Evolutionary conservation across 495 filamentous ascomycete species (phyloP).

Genomic region (Penicillium cinerascens): DNA sequence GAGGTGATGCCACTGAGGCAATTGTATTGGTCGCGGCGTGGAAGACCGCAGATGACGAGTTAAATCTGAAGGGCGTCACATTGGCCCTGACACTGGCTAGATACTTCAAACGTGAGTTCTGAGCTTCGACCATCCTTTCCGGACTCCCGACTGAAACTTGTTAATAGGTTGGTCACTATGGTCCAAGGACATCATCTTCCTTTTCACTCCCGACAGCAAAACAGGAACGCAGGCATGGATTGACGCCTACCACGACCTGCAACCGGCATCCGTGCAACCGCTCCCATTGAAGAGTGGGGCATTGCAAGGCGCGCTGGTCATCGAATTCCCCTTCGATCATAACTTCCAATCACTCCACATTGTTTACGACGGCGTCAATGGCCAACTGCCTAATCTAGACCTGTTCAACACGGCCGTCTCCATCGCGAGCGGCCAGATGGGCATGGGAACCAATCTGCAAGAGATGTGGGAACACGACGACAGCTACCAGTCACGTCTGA

Average conservation of each 20-base stretch:
- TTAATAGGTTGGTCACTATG: constrained; percentile 83
- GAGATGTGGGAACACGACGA: constrained; percentile 83
- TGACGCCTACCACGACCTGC: constrained; percentile 91
- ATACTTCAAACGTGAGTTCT: constrained; percentile 77
- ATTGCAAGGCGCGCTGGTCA: constrained; percentile 84
- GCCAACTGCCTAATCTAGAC: constrained; percentile 91
- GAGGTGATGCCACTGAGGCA: constrained; percentile 97
- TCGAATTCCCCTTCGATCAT: constrained; percentile 87
- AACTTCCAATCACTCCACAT: constrained; percentile 85
- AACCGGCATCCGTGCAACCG: constrained; percentile 65
- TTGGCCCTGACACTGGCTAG: constrained; percentile 81
- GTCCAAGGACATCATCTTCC: constrained; percentile 97
- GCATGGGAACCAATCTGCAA: constrained; percentile 75
- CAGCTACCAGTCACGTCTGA: constrained; percentile 74
- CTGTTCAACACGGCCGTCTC: constrained; percentile 90
- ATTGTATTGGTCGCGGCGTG: constrained; percentile 88
- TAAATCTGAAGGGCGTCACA: constrained; percentile 84
- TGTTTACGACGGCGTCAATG: constrained; percentile 94
- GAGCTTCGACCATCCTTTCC: not conserved
- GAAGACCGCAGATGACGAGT: constrained; percentile 73
- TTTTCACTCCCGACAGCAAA: constrained; percentile 83
- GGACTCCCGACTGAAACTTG: constrained; percentile 14
- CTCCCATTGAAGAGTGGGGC: constrained; percentile 88
- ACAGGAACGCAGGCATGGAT: constrained; percentile 95
- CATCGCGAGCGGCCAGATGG: constrained; percentile 90